Base-by-base conservation (phyloP, 306 rosid genomes). In the Biancaea sappan region DNA sequence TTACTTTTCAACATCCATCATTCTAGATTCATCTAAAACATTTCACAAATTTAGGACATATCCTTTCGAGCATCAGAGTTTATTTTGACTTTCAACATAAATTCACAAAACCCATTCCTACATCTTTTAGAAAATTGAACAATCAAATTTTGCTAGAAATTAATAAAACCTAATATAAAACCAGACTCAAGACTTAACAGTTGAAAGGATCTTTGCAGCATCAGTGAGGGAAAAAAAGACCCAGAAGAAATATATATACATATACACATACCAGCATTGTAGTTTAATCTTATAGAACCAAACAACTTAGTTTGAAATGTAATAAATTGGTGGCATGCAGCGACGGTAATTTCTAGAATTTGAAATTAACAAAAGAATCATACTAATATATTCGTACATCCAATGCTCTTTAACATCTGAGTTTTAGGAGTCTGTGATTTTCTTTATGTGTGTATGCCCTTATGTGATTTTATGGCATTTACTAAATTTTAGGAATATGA, bases 301-400 rank as follows among this genome's bases (percentile, higher is more conserved):
- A 24, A 41, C 35, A 44, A 16, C 1, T 54, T 72, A 40, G 25
- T 19, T 12, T 38, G 15, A 58, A 73, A 59, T 14, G 35, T 11
- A 21, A 43, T 51, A 57, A 14, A 65, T 35, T 66, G 57, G 47
- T 46, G 50, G 71, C 54, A 77, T 48, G 22, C 32, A 61, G 43
- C 19, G 18, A 63, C 9, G 22, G 5, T 43, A 34, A 31, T 71
- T 76, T 67, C 32, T 0, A 24, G 35, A 62, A 46, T 38, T 69
- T 59, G 57, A 31, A 52, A 56, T 38, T 31, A 32, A 65, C 21
- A 64, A 57, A 37, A 63, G 65, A 48, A 66, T 46, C 43, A 25
- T 15, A 46, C 66, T 52, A 41, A 75, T 59, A 47, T 57, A 53
- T 25, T 34, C 32, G 44, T n/a, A 25, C 6, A 31, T 37, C 29